Evolutionary conservation across 441 rosid genomes (phyloP), one percentile per base, ranked within the genome.

Genomic region (Corymbia citriodora): DNA sequence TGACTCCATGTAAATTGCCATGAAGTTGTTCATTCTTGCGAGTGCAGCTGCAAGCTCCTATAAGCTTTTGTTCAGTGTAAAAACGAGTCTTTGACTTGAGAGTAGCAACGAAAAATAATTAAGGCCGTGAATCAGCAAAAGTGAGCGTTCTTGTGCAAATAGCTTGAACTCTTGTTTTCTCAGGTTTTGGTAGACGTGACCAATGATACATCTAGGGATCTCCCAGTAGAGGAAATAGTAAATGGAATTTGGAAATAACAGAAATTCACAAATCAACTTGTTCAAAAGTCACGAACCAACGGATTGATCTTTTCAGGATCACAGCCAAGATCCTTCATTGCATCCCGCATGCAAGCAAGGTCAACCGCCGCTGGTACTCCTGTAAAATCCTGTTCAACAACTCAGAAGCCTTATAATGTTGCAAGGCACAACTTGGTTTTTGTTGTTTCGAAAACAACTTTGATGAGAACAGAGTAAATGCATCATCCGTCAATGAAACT

Each of bases 311-410:
- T 95, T 88, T 92, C 92, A 50, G 97, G 95, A 89, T 96, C 96
- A 88, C 93, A 88, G 72, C 92, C 94, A 79, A 96, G 96, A 87
- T 92, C 93, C 91, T 95, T 93, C 95, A 95, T 93, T 18, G 97
- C 96, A 82, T 96, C 95, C 53, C 96, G 93, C 97, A 95, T 93
- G 88, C 95, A 94, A 88, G 97, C 95, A 91, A 96, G 94, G 92
- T 96, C 97, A 89, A 96, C 97, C 23, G 94, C 91, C 70, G 95
- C 95, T 45, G 95, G 96, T 52, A 95, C 97, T 61, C 97, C 97
- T 45, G 97, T 96, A 88, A 94, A 95, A 92, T 95, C 97, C 96
- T 95, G 93, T 23, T 36, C 27, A 89, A 85, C 19, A 79, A 57
- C 87, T 82, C 16, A 82, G 90, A 52, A 54, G 4, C 10, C 82